These are phyloP conservation scores for Hibiscus mutabilis DNA, from an alignment of 345 rosid genomes.

Conservation along the genomic window DNA sequence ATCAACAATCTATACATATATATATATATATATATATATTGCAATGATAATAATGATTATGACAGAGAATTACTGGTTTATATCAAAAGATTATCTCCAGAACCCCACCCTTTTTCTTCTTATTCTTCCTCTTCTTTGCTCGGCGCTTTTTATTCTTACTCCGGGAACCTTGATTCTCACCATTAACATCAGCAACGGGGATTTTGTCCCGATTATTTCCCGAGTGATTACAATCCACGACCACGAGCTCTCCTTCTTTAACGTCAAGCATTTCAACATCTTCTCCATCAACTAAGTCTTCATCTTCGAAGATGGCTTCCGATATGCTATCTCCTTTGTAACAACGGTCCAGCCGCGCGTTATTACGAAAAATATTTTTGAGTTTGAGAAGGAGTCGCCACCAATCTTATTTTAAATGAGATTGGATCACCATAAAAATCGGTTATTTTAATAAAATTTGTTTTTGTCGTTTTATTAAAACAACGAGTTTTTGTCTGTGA, in stretches of 20 bases:
- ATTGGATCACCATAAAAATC: too few relatives aligned
- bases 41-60: too few relatives aligned
- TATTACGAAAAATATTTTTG: too few relatives aligned
- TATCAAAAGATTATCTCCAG: constrained; percentile 33
- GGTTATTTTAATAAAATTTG: too few relatives aligned
- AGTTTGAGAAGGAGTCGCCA: too few relatives aligned
- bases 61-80: constrained; percentile 42
- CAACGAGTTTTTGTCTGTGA: too few relatives aligned
- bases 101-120: constrained; percentile 30
- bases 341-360: too few relatives aligned
- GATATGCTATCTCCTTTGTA: constrained; percentile 44
- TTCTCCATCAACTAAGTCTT: constrained; percentile 33
- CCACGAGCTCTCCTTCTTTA: constrained; percentile 64
- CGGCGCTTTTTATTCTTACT: constrained; percentile 30
- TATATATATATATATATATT: not conserved
- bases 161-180: constrained; percentile 24
- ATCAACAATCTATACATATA: not conserved
- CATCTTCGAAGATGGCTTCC: constrained; percentile 45
- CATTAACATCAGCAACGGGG: constrained; percentile 14
- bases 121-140: constrained; percentile 45
- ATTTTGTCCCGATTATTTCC: constrained; percentile 14
- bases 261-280: constrained; percentile 80
- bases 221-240: constrained; percentile 24
- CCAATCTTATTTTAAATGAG: too few relatives aligned
- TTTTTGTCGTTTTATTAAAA: too few relatives aligned